Conservation (phyloP, 768 basidiomycete species). For the Lactarius tabidus region DNA sequence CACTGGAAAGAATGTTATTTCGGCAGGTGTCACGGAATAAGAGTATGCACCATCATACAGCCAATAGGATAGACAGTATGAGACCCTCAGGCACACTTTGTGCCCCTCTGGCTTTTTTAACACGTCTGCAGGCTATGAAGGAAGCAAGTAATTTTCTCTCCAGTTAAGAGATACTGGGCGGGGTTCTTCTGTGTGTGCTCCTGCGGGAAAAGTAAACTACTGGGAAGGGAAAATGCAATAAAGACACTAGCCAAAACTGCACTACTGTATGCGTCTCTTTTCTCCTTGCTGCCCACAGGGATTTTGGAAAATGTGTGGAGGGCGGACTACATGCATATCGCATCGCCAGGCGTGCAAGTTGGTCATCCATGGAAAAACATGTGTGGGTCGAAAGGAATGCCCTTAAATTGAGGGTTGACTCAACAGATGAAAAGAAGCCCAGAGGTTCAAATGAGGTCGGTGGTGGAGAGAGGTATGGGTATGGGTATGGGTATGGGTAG, state of each 20-base stretch:
- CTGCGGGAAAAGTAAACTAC: not conserved
- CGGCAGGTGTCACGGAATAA: not conserved
- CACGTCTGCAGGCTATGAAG: not conserved
- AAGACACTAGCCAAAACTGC: slow-evolving; percentile 29
- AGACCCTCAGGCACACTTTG: not conserved
- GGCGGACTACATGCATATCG: slow-evolving; percentile 78
- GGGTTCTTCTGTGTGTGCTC: not conserved
- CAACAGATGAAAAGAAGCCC: no score
- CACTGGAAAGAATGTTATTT: not conserved
- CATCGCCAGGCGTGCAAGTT: slow-evolving; percentile 52
- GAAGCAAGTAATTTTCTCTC: not conserved
- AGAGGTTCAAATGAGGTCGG: no score
- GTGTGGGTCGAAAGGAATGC: slow-evolving; percentile 57
- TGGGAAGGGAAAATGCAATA: not conserved
- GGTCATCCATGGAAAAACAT: slow-evolving; percentile 77
- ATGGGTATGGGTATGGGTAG: no score
- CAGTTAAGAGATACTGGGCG: not conserved
- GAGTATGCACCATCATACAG: no score
- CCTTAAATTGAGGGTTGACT: no score
- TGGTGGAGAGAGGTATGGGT: no score
- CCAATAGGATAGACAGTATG: not conserved
- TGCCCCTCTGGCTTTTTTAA: not conserved
- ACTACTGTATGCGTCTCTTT: slow-evolving; percentile 52
- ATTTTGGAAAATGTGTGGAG: slow-evolving; percentile 74
- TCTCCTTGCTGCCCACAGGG: slow-evolving; percentile 77